phyloP scores from a whole-genome alignment of 495 filamentous ascomycete genomes.

The Parathielavia hyrcaniae region DNA sequence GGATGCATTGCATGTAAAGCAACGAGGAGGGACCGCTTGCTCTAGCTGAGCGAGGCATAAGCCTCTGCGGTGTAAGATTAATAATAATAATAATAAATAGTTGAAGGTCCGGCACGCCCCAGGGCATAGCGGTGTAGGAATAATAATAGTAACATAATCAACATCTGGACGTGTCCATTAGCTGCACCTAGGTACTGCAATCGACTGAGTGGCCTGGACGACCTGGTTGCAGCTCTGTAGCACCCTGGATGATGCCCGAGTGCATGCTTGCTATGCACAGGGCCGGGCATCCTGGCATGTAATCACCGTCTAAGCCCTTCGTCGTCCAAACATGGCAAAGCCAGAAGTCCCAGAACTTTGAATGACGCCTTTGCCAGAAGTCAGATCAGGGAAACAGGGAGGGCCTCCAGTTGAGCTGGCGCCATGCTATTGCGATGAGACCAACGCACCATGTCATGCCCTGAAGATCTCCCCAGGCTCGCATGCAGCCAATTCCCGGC shows the following conservation, averaged over 20 bases:
- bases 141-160: no score
- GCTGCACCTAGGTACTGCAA: constrained; percentile 12
- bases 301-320: background rate
- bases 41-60: no score
- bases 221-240: background rate
- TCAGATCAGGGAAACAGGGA: background rate
- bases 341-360: background rate
- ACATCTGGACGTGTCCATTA: no score
- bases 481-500: background rate
- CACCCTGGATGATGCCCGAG: background rate
- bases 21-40: no score
- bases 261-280: constrained; percentile 8
- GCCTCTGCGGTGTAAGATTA: no score
- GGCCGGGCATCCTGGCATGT: background rate
- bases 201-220: constrained; percentile 7
- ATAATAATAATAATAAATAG: no score
- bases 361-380: background rate
- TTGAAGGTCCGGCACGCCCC: no score
- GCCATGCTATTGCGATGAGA: background rate
- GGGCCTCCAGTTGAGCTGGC: background rate
- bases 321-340: background rate
- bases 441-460: background rate
- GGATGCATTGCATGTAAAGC: no score
- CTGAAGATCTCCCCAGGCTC: background rate
- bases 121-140: no score